These are phyloP conservation scores for Leccinellum rugosiceps DNA, from an alignment of 768 basidiomycete genomes.

Conservation along the genomic window DNA sequence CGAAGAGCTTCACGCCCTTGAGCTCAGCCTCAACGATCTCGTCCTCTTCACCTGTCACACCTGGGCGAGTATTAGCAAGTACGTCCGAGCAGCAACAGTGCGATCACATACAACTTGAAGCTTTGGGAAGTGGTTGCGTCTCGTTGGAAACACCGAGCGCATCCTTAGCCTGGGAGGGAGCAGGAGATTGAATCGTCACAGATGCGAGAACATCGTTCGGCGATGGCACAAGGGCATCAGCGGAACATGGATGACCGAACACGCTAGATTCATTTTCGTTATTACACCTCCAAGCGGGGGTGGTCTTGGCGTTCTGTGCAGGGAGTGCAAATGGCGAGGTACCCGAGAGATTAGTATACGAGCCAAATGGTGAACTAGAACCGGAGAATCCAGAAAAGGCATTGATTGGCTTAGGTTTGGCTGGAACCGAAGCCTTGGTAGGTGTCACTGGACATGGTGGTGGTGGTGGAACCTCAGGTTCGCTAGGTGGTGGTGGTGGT, in stretches of 20 bases:
- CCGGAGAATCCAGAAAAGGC: slow-evolving; percentile 41
- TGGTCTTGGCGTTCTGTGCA: slow-evolving; percentile 8
- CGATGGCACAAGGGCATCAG: slow-evolving; percentile 16
- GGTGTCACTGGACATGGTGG: slow-evolving; percentile 13
- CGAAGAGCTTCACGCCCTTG: slow-evolving; percentile 57
- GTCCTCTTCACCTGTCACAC: slow-evolving; percentile 61
- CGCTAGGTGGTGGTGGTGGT: slow-evolving; percentile 3
- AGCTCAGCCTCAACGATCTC: slow-evolving; percentile 55
- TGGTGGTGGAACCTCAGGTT: slow-evolving; percentile 4
- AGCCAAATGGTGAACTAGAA: slow-evolving; percentile 34
- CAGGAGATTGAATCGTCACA: background rate
- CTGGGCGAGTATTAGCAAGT: slow-evolving; percentile 13
- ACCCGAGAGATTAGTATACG: slow-evolving; percentile 25
- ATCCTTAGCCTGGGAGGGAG: background rate
- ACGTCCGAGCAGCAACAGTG: background rate
- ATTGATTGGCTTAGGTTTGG: slow-evolving; percentile 12
- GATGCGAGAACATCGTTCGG: slow-evolving; percentile 15
- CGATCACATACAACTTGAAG: slow-evolving; percentile 12
- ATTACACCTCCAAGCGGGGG: slow-evolving; percentile 28
- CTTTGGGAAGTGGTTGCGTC: background rate
- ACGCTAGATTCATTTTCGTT: slow-evolving; percentile 7
- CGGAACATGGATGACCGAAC: slow-evolving; percentile 4
- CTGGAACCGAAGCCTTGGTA: slow-evolving; percentile 7
- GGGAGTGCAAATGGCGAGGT: slow-evolving; percentile 23
- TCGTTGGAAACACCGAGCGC: background rate